Conservation (phyloP, 768 basidiomycete species). For the Leccinum uliginosum region DNA sequence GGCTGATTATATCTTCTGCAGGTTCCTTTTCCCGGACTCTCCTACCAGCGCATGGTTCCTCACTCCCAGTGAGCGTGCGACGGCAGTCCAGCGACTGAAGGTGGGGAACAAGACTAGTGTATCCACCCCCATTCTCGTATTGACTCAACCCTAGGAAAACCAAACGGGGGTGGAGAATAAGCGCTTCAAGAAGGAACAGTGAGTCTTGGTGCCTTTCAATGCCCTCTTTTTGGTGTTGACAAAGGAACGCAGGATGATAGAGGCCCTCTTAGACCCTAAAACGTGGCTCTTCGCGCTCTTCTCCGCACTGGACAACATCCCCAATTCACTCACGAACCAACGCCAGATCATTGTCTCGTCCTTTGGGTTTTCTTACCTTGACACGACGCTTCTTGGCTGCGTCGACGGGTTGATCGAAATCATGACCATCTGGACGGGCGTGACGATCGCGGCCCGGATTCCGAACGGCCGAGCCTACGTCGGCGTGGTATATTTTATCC, state of each 20-base stretch:
- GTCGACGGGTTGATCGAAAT: constrained; percentile 66
- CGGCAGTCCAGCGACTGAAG: constrained; percentile 64
- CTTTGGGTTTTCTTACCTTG: constrained; percentile 56
- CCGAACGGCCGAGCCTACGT: constrained; percentile 61
- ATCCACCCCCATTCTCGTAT: background rate
- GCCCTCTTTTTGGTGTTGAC: background rate
- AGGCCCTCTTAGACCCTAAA: constrained; percentile 65
- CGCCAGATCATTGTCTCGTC: constrained; percentile 58
- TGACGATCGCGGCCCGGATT: constrained; percentile 50
- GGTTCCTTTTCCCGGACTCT: constrained; percentile 72
- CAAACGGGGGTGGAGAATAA: constrained; percentile 85
- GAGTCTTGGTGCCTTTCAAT: constrained; percentile 23
- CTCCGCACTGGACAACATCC: constrained; percentile 54
- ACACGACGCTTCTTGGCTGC: constrained; percentile 68
- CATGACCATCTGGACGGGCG: constrained; percentile 64
- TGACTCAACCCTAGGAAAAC: constrained; percentile 43
- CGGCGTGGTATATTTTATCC: constrained; percentile 54
- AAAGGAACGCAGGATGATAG: constrained; percentile 51
- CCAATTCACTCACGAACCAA: constrained; percentile 67
- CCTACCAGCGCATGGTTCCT: constrained; percentile 76
- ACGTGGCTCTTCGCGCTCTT: constrained; percentile 77
- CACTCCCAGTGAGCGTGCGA: constrained; percentile 54
- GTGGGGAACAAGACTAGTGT: constrained; percentile 27
- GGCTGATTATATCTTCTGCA: constrained; percentile 18
- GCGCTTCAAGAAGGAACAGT: constrained; percentile 77